These are phyloP conservation scores for Triticum urartu DNA, from an alignment of 176 grass and related monocot species.

Conservation along the genomic window DNA sequence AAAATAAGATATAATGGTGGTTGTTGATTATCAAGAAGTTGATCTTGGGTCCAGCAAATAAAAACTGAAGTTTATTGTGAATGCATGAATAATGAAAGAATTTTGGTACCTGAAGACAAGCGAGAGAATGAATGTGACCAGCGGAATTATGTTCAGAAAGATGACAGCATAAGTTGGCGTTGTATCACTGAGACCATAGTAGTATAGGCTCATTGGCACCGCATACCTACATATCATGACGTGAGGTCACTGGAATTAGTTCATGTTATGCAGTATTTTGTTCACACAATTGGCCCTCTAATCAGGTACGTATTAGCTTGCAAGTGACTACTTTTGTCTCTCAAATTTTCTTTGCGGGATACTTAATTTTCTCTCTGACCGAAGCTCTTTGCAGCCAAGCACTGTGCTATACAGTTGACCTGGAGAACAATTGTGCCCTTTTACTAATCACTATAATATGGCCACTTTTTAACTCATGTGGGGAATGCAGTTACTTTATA, in stretches of 20 bases:
- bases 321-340: neutral
- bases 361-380: neutral
- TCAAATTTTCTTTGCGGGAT: too few species aligned
- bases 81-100: neutral
- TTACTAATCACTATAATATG: neutral
- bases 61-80: neutral
- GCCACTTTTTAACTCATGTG: neutral
- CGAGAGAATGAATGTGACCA: conserved; percentile 51
- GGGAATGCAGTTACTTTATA: too few species aligned
- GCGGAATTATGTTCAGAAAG: conserved; percentile 55
- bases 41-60: neutral
- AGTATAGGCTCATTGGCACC: conserved; percentile 52
- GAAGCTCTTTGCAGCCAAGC: neutral
- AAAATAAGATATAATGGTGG: neutral
- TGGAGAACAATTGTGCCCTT: neutral
- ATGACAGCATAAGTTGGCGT: conserved; percentile 48
- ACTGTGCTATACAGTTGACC: neutral
- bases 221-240: conserved; percentile 38
- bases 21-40: neutral
- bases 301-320: neutral
- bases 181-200: conserved; percentile 53
- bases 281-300: neutral
- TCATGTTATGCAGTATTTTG: neutral
- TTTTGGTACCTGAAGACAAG: conserved; percentile 44
- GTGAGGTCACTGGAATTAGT: neutral